Conservation (phyloP, 2,329 filamentous ascomycete genomes). For the Hypoxylon sp. region DNA sequence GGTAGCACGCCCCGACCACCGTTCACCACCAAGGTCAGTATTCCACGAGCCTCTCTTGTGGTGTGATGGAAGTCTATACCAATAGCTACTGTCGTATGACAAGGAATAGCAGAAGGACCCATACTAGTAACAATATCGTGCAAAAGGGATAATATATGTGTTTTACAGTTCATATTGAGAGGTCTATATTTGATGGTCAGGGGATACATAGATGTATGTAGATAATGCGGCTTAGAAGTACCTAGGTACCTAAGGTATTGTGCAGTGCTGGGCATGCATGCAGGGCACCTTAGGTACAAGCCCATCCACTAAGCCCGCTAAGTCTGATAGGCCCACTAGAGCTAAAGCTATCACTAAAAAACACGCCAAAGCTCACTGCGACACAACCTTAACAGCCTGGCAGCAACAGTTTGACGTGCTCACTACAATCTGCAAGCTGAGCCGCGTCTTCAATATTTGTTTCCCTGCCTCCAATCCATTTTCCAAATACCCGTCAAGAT, state of each 20-base stretch:
- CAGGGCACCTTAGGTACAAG: background rate
- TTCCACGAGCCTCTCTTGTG: slow-evolving; percentile 39
- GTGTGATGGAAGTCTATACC: slow-evolving; percentile 5
- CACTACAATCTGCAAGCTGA: background rate
- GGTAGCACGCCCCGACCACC: slow-evolving; percentile 2
- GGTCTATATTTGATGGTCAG: too few relatives aligned
- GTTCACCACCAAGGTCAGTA: slow-evolving; percentile 43
- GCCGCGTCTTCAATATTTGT: slow-evolving; percentile 21
- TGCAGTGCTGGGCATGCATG: background rate
- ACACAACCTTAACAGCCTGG: too few relatives aligned
- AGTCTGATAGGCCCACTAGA: background rate
- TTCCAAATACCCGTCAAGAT: slow-evolving; percentile 31
- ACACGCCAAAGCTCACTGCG: slow-evolving; percentile 20
- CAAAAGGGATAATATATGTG: too few relatives aligned
- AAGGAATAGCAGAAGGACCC: background rate
- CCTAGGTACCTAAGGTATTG: too few relatives aligned
- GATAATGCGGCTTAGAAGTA: too few relatives aligned
- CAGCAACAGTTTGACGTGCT: too few relatives aligned
- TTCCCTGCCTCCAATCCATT: slow-evolving; percentile 7
- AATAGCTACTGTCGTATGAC: background rate
- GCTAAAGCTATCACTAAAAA: slow-evolving; percentile 9
- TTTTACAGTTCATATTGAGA: too few relatives aligned
- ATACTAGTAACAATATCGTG: too few relatives aligned
- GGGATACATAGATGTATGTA: too few relatives aligned
- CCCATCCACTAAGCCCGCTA: background rate